These are phyloP conservation scores for Pseudogymnoascus verrucosus DNA, from an alignment of 2,329 filamentous ascomycete genomes.

Conservation along the genomic window DNA sequence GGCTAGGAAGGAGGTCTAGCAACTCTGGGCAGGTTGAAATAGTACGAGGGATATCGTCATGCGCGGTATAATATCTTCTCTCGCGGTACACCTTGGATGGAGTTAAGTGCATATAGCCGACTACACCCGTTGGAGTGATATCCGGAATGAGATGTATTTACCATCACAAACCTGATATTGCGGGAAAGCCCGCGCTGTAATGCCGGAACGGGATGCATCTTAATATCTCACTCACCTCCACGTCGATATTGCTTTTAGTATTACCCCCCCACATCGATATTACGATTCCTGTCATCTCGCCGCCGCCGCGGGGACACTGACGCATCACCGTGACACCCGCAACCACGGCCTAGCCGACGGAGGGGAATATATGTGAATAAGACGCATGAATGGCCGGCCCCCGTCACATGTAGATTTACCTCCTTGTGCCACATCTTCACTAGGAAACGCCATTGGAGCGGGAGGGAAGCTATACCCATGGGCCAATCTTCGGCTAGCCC, in stretches of 20 bases:
- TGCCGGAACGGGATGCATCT: background rate
- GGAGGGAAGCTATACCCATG: background rate
- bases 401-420: background rate
- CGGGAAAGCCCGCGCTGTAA: background rate
- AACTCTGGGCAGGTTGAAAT: background rate
- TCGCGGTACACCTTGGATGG: background rate
- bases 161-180: background rate
- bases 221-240: background rate
- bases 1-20: background rate
- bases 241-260: background rate
- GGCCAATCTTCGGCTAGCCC: background rate
- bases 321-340: background rate
- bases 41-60: background rate
- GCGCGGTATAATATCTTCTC: background rate
- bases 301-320: background rate
- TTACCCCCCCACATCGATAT: background rate
- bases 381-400: background rate
- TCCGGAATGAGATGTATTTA: background rate
- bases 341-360: background rate
- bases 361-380: background rate
- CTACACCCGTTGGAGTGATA: background rate
- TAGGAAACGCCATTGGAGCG: background rate
- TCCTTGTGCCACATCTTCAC: background rate
- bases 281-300: background rate
- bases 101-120: background rate